Evolutionary conservation across 805 yeast genomes (phyloP).

Genomic region (Candida silvicultrix): DNA sequence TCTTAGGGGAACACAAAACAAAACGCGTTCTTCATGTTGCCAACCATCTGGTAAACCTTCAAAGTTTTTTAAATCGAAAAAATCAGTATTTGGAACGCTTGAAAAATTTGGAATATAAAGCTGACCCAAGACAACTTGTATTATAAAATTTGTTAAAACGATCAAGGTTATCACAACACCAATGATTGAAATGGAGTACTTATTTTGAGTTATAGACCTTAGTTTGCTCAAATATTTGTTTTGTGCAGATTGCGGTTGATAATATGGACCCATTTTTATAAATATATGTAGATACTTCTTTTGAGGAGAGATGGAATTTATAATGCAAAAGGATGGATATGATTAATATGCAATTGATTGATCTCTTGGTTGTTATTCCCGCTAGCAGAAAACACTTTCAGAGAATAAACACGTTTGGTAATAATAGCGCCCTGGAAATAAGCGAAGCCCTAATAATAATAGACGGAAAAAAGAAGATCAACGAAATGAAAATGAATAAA

Average conservation of each 20-base stretch:
- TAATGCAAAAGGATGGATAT: too few species aligned
- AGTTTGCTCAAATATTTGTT: background rate
- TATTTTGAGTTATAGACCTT: background rate
- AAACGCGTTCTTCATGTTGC: conserved; percentile 72
- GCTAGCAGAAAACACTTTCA: too few species aligned
- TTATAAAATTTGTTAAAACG: conserved; percentile 9
- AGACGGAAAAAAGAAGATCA: background rate
- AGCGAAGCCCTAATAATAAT: background rate
- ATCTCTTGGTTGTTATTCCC: too few species aligned
- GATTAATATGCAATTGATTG: background rate
- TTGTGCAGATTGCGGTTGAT: background rate
- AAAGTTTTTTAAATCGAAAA: conserved; percentile 66
- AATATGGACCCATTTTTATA: background rate
- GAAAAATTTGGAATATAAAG: conserved; percentile 30
- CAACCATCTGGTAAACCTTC: conserved; percentile 75
- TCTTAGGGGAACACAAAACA: conserved; percentile 86
- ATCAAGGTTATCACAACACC: conserved; percentile 11
- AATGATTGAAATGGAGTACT: conserved; percentile 3
- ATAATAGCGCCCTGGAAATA: too few species aligned
- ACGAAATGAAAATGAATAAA: background rate
- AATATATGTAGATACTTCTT: background rate
- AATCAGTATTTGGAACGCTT: conserved; percentile 42
- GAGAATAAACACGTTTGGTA: background rate
- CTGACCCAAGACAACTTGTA: conserved; percentile 5
- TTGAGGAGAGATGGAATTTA: too few species aligned